Percentiles rank a stretch among this genome's conserved stretches.
phyloP scores from a whole-genome alignment of 2,329 filamentous ascomycete genomes.

The Leptosphaerulina australis region DNA sequence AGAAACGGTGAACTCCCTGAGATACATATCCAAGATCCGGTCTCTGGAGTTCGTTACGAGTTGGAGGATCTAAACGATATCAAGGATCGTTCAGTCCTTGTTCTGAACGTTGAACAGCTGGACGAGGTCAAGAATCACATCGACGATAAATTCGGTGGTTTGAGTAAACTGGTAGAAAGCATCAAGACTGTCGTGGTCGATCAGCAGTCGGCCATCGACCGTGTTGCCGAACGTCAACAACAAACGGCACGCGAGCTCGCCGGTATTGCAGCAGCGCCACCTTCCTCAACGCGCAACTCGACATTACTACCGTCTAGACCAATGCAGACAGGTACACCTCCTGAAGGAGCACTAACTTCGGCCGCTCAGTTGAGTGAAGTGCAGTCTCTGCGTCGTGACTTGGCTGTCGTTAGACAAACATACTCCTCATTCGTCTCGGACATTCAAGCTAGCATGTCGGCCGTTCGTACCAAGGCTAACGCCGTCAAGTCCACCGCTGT shows the following conservation, averaged over 20 bases:
- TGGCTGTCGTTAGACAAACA: constrained; percentile 89
- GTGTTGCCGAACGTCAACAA: constrained; percentile 88
- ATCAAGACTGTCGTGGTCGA: constrained; percentile 83
- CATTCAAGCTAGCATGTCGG: constrained; percentile 84
- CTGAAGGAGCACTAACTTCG: constrained; percentile 46
- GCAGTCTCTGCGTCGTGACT: constrained; percentile 80
- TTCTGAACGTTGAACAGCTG: constrained; percentile 87
- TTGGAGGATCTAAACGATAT: constrained; percentile 91
- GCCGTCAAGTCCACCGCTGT: constrained; percentile 78
- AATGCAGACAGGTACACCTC: constrained; percentile 24
- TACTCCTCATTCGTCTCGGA: constrained; percentile 91
- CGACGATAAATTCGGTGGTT: constrained; percentile 82
- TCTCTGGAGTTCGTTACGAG: constrained; percentile 96
- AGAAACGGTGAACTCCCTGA: constrained; percentile 94
- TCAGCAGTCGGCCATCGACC: constrained; percentile 79
- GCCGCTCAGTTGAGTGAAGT: constrained; percentile 75
- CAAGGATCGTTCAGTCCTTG: constrained; percentile 93
- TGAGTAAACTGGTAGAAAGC: constrained; percentile 83
- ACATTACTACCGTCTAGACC: constrained; percentile 42
- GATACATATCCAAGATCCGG: constrained; percentile 95
- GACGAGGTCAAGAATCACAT: constrained; percentile 97
- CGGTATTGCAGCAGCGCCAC: constrained; percentile 60
- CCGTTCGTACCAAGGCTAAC: constrained; percentile 79
- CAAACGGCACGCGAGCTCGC: constrained; percentile 89
- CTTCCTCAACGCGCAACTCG: constrained; percentile 45